Conservation (phyloP, 345 rosid species). For the Pistacia integerrima region DNA sequence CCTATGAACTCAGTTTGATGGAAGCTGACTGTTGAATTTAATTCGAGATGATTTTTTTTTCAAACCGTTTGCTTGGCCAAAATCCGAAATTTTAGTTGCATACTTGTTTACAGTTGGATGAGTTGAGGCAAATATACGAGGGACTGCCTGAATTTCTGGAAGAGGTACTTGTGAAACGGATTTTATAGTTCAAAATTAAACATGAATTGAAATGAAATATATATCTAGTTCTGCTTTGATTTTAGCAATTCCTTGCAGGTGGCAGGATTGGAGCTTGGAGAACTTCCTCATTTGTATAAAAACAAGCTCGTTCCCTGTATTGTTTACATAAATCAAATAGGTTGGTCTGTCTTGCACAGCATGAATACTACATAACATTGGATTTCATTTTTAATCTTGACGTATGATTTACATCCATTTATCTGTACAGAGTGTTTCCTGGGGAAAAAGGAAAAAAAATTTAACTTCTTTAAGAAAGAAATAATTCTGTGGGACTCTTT, state of each 20-base stretch:
- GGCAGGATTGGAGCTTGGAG: conserved; percentile 67
- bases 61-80: not conserved
- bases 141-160: conserved; percentile 89
- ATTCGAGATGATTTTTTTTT: not conserved
- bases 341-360: conserved; percentile 41
- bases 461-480: not conserved
- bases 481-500: not conserved
- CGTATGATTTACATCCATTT: not conserved
- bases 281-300: conserved; percentile 58
- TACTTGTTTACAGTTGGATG: conserved; percentile 63
- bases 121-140: conserved; percentile 91
- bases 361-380: not conserved
- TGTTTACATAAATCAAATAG: conserved; percentile 86
- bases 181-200: conserved; percentile 14
- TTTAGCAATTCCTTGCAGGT: conserved; percentile 50
- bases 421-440: not conserved
- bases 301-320: conserved; percentile 62
- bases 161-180: conserved; percentile 53
- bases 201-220: conserved; percentile 17
- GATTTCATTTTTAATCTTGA: not conserved
- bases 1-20: not conserved
- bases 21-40: not conserved
- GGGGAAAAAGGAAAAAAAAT: not conserved
- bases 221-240: conserved; percentile 16
- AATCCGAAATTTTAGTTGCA: not conserved